Conservation (phyloP, 306 rosid genomes). For the Dryas octopetala region DNA sequence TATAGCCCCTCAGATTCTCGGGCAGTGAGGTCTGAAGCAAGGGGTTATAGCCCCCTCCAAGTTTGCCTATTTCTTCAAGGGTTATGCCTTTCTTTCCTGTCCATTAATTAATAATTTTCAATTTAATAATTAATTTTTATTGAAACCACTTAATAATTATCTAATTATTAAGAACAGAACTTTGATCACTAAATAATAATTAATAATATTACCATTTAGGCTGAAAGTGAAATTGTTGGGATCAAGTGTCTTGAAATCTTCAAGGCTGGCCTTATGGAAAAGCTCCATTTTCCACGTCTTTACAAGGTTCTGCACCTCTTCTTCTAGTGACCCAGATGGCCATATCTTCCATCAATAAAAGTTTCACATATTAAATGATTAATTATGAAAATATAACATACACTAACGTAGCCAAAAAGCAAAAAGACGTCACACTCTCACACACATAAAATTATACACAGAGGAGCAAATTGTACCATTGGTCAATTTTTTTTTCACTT, state of each 20-base stretch:
- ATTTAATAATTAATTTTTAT: too few relatives aligned
- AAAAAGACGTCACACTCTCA: too few relatives aligned
- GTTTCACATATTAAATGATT: too few relatives aligned
- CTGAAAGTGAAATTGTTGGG: constrained; percentile 50
- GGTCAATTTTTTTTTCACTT: too few relatives aligned
- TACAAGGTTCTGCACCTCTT: constrained; percentile 53
- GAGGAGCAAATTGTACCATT: too few relatives aligned
- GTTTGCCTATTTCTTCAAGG: constrained; percentile 44
- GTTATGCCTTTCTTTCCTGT: constrained; percentile 48
- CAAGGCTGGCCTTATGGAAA: constrained; percentile 44
- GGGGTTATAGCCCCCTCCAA: constrained; percentile 67
- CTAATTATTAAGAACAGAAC: too few relatives aligned
- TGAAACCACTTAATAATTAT: too few relatives aligned
- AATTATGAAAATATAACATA: too few relatives aligned
- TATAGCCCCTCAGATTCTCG: constrained; percentile 42
- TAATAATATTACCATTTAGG: constrained; percentile 47
- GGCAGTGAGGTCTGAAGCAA: constrained; percentile 61
- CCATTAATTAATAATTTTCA: not conserved
- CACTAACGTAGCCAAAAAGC: too few relatives aligned
- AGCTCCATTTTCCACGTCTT: constrained; percentile 74
- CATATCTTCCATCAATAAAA: constrained; percentile 37
- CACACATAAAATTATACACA: too few relatives aligned
- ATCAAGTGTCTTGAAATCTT: constrained; percentile 44
- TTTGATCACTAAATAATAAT: too few relatives aligned
- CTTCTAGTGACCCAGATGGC: constrained; percentile 62